Percentiles rank a stretch among this genome's conserved stretches.
These are phyloP conservation scores for Candida incommunis DNA, from an alignment of 805 yeast genomes.

Conservation along the genomic window DNA sequence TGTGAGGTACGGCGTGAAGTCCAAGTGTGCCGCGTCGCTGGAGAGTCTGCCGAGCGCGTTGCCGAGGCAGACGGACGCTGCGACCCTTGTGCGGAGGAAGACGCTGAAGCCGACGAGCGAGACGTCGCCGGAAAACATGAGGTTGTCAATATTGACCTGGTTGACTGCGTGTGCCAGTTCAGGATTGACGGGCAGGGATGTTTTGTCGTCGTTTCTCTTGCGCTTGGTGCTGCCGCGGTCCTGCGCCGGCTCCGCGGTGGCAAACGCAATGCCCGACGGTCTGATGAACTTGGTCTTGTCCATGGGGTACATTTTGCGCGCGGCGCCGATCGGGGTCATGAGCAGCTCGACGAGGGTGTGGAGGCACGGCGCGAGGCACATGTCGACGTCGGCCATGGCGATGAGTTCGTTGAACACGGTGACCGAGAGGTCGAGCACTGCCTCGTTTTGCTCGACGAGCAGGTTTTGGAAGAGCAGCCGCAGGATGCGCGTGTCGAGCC, in stretches of 20 bases:
- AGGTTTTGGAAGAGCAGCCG: conserved; percentile 77
- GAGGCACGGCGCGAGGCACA: background rate
- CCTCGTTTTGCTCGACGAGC: conserved; percentile 74
- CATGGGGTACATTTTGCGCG: conserved; percentile 80
- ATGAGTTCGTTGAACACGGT: conserved; percentile 47
- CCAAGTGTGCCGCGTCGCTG: background rate
- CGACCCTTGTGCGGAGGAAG: conserved; percentile 59
- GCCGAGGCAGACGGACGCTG: conserved; percentile 69
- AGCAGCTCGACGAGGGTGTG: conserved; percentile 32
- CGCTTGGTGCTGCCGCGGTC: conserved; percentile 2
- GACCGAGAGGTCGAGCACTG: conserved; percentile 49
- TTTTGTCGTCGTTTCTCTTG: conserved; percentile 11
- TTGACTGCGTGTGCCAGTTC: conserved; percentile 5
- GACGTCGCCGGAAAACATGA: conserved; percentile 83
- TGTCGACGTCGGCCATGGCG: conserved; percentile 4
- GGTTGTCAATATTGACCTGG: conserved; percentile 77
- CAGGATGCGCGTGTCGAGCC: conserved; percentile 67
- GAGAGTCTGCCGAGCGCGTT: conserved; percentile 17
- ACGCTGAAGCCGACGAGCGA: conserved; percentile 66
- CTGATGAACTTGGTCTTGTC: conserved; percentile 56
- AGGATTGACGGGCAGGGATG: conserved; percentile 13
- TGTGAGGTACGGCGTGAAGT: conserved; percentile 27
- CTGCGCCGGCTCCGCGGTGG: conserved; percentile 12
- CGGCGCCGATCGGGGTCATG: conserved; percentile 91
- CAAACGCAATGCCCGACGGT: conserved; percentile 52